Evolutionary conservation across 345 rosid genomes (phyloP), one percentile per base, ranked within the genome.

Genomic region (Gossypium ekmanianum): DNA sequence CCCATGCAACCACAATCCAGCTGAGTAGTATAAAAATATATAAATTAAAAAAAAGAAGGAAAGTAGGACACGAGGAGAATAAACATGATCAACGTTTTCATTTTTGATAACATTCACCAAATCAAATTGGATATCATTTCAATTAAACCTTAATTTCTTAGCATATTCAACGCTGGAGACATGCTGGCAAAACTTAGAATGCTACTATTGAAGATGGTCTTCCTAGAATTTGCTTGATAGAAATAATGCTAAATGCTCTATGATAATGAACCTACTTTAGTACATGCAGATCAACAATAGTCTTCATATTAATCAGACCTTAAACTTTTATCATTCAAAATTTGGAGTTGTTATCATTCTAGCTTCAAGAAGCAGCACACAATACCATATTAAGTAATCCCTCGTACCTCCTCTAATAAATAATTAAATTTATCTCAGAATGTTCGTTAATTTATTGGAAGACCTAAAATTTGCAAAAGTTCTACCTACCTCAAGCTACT

Each of bases 121-220:
- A 24, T 8, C 2, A 58, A 56, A 56, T 20, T 45, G 57, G 55
- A 34, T 24, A 14, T 44, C 14, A 59, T 34, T 50, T 68, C 22
- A 9, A 50, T 26, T 68, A 20, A 14, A 2, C 10, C 58, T 26
- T 68, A 3, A 48, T 14, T 50, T 26, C 43, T 50, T 50, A 48
- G 44, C 58, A 7, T 9, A 50, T 68, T 20, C 0, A 11, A 24
- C 22, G 3, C 58, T 3, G 22, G 52, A 48, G 45, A 61, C 14
- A 29, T 47, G 68, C 13, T 56, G 13, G 61, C 50, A 59, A 44
- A 18, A 73, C 75, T 24, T 41, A 59, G 82, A 79, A 68, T 27
- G 17, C 16, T 14, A 16, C 18, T 13, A 56, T 26, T 55, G 13
- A 62, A 62, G 61, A 74, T 72, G 55, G 41, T 29, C 18, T 61